These are phyloP conservation scores for Pachysandra terminalis DNA, from an alignment of 164 flowering plant species.

Conservation along the genomic window DNA sequence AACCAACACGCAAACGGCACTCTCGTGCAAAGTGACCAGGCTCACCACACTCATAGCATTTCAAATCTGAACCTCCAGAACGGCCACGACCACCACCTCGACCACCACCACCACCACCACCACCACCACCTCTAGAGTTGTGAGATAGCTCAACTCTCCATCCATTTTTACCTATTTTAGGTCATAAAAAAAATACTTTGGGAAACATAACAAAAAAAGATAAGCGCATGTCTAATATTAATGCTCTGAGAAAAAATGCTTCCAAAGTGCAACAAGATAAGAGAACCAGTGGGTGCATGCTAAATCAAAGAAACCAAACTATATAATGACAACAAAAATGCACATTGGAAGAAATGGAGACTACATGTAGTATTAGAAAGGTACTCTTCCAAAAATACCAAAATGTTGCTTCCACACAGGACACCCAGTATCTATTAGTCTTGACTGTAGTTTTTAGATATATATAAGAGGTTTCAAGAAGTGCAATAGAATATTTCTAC, in stretches of 20 bases:
- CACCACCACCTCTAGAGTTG: constrained; percentile 69
- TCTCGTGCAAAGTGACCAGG: constrained; percentile 97
- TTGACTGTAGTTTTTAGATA: not conserved
- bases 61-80: constrained; percentile 79
- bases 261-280: not conserved
- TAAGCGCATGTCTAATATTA: not conserved
- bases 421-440: too few species aligned
- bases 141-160: constrained; percentile 97
- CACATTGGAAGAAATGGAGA: not conserved
- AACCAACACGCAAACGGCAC: constrained; percentile 70
- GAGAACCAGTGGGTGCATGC: not conserved
- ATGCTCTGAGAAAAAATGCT: too few species aligned
- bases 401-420: too few species aligned
- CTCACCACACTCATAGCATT: constrained; percentile 97
- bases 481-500: not conserved
- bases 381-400: too few species aligned
- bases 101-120: constrained; percentile 35
- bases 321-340: not conserved
- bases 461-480: not conserved
- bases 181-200: too few species aligned
- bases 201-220: not conserved
- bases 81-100: constrained; percentile 72
- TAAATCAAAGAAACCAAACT: not conserved
- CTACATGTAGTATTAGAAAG: too few species aligned
- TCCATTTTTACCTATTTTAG: constrained; percentile 72